Evolutionary conservation across 1,284 basidiomycete genomes (phyloP).

Genomic region (Trichosporon ovoides): DNA sequence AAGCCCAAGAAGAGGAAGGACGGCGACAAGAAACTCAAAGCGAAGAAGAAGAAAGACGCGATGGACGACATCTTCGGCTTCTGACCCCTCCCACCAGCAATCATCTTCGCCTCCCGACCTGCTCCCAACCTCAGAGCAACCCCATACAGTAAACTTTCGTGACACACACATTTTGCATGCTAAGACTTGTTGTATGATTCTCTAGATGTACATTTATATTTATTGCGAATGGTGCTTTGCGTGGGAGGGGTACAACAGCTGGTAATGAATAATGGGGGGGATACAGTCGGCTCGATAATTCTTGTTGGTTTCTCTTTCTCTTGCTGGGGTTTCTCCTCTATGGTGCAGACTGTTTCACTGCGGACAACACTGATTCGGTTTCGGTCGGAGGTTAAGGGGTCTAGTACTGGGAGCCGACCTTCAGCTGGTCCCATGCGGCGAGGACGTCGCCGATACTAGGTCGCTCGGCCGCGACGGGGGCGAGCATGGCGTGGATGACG

Average conservation of each 20-base stretch:
- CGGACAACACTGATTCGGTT: too few species aligned
- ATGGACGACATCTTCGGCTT: constrained; percentile 43
- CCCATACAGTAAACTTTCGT: too few species aligned
- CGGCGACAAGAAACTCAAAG: neutral
- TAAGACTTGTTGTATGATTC: neutral
- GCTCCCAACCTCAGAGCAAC: too few species aligned
- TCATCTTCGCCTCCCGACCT: too few species aligned
- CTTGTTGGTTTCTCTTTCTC: too few species aligned
- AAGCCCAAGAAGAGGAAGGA: neutral
- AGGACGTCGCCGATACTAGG: constrained; percentile 35
- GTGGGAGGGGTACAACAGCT: neutral
- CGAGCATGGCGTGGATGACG: constrained; percentile 37
- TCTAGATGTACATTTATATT: constrained; percentile 1
- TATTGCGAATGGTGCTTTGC: too few species aligned
- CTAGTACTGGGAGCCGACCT: constrained; percentile 20
- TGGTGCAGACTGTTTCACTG: too few species aligned
- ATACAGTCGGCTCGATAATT: neutral
- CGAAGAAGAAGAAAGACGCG: constrained; percentile 28
- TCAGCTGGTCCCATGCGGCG: constrained; percentile 28
- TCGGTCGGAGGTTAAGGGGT: too few species aligned
- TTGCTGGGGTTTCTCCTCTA: too few species aligned
- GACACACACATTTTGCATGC: neutral
- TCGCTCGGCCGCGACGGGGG: constrained; percentile 26
- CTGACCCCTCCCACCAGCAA: too few species aligned
- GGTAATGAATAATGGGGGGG: neutral